Percentiles rank a stretch among this genome's conserved stretches.
phyloP scores from a whole-genome alignment of 495 filamentous ascomycete genomes.

The Trichodelitschia bisporula region DNA sequence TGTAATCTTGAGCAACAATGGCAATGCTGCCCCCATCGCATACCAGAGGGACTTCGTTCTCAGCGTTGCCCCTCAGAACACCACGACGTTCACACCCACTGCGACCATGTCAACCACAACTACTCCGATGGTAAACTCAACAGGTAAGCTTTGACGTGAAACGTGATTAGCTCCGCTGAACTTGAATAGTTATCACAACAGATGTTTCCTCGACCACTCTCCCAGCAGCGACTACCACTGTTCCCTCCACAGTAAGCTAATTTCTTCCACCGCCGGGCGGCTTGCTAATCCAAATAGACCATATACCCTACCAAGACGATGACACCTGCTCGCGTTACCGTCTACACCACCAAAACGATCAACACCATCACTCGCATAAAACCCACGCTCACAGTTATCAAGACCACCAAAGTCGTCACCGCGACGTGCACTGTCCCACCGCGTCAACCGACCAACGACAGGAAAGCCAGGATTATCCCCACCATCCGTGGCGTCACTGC shows the following conservation, averaged over 20 bases:
- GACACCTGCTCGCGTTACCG: no score
- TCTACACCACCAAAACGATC: neutral
- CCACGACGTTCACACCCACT: slow-evolving; percentile 8
- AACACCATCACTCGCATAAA: slow-evolving; percentile 3
- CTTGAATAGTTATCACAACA: neutral
- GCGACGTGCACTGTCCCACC: slow-evolving; percentile 8
- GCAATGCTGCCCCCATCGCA: slow-evolving; percentile 11
- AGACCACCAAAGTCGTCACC: slow-evolving; percentile 8
- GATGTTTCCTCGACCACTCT: neutral
- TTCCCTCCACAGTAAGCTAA: no score
- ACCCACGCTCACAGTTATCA: slow-evolving; percentile 6
- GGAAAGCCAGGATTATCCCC: slow-evolving; percentile 7
- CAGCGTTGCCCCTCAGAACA: slow-evolving; percentile 13
- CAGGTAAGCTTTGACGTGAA: no score
- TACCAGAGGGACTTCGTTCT: slow-evolving; percentile 16
- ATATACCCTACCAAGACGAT: no score
- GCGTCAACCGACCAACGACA: slow-evolving; percentile 6
- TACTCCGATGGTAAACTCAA: neutral
- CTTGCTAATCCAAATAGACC: no score
- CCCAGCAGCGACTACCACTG: no score
- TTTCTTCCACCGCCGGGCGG: no score
- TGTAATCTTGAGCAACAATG: slow-evolving; percentile 17
- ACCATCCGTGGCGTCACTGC: slow-evolving; percentile 6
- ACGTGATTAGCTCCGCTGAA: slow-evolving; percentile 1
- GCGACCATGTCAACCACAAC: slow-evolving; percentile 1